A percentile compares a stretch with the other conserved stretches of the same genome.
phyloP scores from a whole-genome alignment of 2,329 filamentous ascomycete species.

The Phaeosphaeriaceae sp. region DNA sequence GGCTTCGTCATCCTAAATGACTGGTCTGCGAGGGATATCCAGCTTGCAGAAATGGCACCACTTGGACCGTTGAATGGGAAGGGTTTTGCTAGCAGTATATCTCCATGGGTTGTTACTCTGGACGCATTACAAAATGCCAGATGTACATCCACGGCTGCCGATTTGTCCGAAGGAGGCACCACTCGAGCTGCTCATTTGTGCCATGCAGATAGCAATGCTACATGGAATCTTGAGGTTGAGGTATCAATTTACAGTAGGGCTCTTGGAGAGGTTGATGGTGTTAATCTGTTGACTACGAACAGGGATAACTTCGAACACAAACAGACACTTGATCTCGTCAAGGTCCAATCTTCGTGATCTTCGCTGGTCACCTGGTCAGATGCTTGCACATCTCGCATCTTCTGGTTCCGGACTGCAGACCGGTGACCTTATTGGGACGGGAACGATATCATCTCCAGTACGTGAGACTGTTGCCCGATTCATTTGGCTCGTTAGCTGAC shows the following conservation, averaged over 20 bases:
- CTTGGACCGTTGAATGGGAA: constrained; percentile 65
- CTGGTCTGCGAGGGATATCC: constrained; percentile 66
- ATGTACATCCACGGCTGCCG: too few species aligned
- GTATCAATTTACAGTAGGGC: background rate
- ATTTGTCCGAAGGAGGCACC: too few species aligned
- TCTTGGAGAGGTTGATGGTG: background rate
- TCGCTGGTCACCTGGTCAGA: constrained; percentile 26
- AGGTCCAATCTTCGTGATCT: background rate
- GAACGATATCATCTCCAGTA: constrained; percentile 43
- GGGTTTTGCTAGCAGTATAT: constrained; percentile 47
- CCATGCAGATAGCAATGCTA: background rate
- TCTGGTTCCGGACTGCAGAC: constrained; percentile 44
- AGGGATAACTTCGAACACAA: background rate
- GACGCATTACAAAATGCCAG: constrained; percentile 54
- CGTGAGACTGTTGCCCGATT: too few species aligned
- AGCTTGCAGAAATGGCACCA: constrained; percentile 63
- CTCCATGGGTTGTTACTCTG: constrained; percentile 64
- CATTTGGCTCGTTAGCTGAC: background rate
- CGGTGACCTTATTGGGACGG: constrained; percentile 48
- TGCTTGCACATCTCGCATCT: constrained; percentile 47
- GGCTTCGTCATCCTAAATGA: constrained; percentile 66
- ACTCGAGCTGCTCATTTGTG: too few species aligned
- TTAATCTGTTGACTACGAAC: background rate
- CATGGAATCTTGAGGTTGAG: background rate
- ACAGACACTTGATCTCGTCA: background rate